A percentile compares a stretch with the other conserved stretches of the same genome.
Evolutionary conservation across 495 filamentous ascomycete species (phyloP).

Genomic region (Lasiosphaeria hispida): DNA sequence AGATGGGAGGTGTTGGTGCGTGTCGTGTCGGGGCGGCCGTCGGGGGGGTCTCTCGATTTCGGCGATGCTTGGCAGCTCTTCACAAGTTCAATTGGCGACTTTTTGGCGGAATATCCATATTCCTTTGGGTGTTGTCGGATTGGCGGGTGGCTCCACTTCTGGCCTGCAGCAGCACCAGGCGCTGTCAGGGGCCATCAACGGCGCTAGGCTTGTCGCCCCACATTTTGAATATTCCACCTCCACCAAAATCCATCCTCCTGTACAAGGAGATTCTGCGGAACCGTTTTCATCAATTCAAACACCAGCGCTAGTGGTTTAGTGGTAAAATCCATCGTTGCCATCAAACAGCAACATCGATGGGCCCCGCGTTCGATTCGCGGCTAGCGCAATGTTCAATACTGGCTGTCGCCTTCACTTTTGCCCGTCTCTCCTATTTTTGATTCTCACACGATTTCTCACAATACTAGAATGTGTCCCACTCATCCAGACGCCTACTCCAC

Average conservation of each 20-base stretch:
- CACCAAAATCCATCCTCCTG: too few species aligned
- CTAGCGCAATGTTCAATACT: constrained; percentile 8
- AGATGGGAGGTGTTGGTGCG: not conserved
- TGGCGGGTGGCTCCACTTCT: not conserved
- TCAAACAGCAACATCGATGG: constrained; percentile 42
- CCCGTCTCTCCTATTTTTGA: too few species aligned
- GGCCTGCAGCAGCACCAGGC: too few species aligned
- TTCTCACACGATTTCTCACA: too few species aligned
- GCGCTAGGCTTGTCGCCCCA: too few species aligned
- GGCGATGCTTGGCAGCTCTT: constrained; percentile 2
- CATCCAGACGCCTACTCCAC: too few species aligned
- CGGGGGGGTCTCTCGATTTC: not conserved
- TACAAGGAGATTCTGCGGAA: too few species aligned
- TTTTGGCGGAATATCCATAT: constrained; percentile 9
- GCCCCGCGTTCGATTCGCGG: constrained; percentile 52
- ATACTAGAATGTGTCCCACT: too few species aligned
- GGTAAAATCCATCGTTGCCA: constrained; percentile 55
- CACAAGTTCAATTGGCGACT: not conserved
- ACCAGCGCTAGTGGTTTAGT: constrained; percentile 42
- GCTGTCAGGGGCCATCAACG: too few species aligned
- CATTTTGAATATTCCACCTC: too few species aligned
- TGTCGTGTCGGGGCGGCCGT: not conserved
- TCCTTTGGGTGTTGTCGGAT: not conserved
- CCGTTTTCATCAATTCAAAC: too few species aligned
- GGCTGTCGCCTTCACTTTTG: too few species aligned